Percentiles rank a stretch among this genome's conserved stretches.
Evolutionary conservation across 495 filamentous ascomycete species (phyloP).

Genomic region (Trichoderma reesei): DNA sequence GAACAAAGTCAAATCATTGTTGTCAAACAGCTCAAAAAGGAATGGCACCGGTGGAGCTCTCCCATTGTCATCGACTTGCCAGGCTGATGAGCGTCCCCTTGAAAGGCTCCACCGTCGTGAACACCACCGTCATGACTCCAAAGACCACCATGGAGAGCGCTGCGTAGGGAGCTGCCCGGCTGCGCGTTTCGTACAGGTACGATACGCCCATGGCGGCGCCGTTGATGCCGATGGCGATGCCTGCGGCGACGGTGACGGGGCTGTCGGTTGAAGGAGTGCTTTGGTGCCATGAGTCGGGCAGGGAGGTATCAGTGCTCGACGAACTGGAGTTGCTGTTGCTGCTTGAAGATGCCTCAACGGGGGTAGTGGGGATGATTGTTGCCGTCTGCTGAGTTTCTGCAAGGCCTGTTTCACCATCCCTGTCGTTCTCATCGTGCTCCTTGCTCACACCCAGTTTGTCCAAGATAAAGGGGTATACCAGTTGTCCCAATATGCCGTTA

Average conservation of each 20-base stretch:
- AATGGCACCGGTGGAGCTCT: not conserved
- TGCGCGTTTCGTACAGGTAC: conserved; percentile 35
- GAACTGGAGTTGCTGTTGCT: not conserved
- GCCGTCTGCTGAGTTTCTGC: too few species aligned
- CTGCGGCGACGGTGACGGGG: conserved; percentile 26
- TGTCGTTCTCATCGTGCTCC: not conserved
- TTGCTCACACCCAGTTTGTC: conserved; percentile 16
- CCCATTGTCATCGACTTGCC: not conserved
- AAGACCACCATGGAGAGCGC: conserved; percentile 40
- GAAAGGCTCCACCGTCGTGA: conserved; percentile 27
- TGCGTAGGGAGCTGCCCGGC: conserved; percentile 37
- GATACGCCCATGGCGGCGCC: conserved; percentile 42
- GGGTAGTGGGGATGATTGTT: not conserved
- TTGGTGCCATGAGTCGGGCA: not conserved
- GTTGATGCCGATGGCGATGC: conserved; percentile 38
- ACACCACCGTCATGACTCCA: conserved; percentile 37
- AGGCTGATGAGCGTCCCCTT: conserved; percentile 15
- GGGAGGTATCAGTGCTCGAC: not conserved
- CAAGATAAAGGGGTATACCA: conserved; percentile 25
- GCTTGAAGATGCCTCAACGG: not conserved
- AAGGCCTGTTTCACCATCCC: not conserved
- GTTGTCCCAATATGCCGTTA: conserved; percentile 37
- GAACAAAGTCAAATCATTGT: not conserved
- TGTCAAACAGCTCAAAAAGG: not conserved
- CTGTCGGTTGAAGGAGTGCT: not conserved